These are phyloP conservation scores for Setaria italica DNA, from an alignment of 202 grass and related monocot genomes.

Conservation along the genomic window DNA sequence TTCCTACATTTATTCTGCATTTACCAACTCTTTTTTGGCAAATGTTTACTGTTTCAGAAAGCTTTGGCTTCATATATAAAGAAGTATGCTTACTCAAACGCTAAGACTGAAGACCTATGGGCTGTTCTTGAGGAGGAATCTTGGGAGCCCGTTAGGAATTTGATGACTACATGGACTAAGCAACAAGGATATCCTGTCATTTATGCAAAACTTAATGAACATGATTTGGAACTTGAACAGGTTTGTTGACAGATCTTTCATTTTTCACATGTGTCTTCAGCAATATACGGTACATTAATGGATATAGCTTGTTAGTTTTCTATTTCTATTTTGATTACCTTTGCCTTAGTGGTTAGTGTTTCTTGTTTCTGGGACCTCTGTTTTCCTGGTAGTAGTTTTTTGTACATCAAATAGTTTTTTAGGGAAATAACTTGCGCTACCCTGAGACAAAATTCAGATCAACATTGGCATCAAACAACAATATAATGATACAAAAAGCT, in stretches of 20 bases:
- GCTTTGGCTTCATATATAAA: constrained; percentile 91
- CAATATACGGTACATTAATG: background rate
- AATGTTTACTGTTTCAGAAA: constrained; percentile 65
- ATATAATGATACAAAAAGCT: too few relatives aligned
- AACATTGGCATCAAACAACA: constrained; percentile 7
- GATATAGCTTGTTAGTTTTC: background rate
- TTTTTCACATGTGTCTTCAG: constrained; percentile 2
- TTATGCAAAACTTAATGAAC: constrained; percentile 63
- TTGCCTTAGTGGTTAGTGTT: background rate
- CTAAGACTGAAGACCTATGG: constrained; percentile 96
- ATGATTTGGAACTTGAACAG: constrained; percentile 84
- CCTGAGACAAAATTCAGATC: constrained; percentile 21
- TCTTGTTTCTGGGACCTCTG: background rate
- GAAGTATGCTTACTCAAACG: constrained; percentile 89
- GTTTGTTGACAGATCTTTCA: constrained; percentile 49
- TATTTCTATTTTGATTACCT: constrained; percentile 20
- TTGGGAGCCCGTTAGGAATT: constrained; percentile 75
- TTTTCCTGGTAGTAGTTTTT: constrained; percentile 14
- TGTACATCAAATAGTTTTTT: background rate
- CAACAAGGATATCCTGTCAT: constrained; percentile 97
- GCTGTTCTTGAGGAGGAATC: constrained; percentile 86
- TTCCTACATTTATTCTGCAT: too few relatives aligned
- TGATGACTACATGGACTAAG: constrained; percentile 96
- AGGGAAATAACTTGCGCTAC: background rate
- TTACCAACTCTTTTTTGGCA: background rate